These are phyloP conservation scores for Blastocystis sp. DNA, from an alignment of 352 stramenopile species.

Conservation along the genomic window DNA sequence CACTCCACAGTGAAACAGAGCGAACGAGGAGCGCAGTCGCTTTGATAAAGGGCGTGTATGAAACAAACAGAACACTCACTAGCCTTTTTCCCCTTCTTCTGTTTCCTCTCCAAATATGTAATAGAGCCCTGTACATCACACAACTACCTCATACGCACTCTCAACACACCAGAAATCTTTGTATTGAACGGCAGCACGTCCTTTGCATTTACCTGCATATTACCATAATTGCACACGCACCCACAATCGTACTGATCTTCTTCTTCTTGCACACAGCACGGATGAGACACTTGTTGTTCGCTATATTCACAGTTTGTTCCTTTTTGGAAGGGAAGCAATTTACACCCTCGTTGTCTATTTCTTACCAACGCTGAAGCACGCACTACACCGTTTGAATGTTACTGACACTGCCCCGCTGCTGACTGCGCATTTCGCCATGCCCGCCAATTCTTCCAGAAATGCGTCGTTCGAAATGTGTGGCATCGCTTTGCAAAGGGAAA, in stretches of 20 bases:
- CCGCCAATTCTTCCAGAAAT: constrained; percentile 23
- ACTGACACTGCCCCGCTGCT: constrained; percentile 15
- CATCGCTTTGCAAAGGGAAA: background rate
- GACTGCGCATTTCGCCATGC: background rate
- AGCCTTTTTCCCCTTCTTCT: constrained; percentile 47
- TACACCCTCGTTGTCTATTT: constrained; percentile 44
- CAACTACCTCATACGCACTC: too few species aligned
- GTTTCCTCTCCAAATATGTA: constrained; percentile 63
- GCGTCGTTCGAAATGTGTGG: constrained; percentile 50
- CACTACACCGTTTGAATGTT: constrained; percentile 57
- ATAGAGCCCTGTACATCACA: constrained; percentile 7
- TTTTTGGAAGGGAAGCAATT: constrained; percentile 73
- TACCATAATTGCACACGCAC: background rate
- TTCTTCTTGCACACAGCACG: constrained; percentile 36
- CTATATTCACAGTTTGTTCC: background rate
- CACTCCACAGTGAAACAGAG: too few species aligned
- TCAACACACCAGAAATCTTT: constrained; percentile 17
- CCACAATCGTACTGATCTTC: constrained; percentile 62
- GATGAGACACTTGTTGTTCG: constrained; percentile 55
- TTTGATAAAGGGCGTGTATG: too few species aligned
- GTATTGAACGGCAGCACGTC: constrained; percentile 57
- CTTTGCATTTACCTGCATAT: constrained; percentile 28
- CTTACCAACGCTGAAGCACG: background rate
- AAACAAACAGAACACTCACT: constrained; percentile 41
- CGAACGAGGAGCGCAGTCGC: too few species aligned